A percentile compares a stretch with the other conserved stretches of the same genome.
These are phyloP conservation scores for Urtica urens DNA, from an alignment of 306 rosid species.

Conservation along the genomic window DNA sequence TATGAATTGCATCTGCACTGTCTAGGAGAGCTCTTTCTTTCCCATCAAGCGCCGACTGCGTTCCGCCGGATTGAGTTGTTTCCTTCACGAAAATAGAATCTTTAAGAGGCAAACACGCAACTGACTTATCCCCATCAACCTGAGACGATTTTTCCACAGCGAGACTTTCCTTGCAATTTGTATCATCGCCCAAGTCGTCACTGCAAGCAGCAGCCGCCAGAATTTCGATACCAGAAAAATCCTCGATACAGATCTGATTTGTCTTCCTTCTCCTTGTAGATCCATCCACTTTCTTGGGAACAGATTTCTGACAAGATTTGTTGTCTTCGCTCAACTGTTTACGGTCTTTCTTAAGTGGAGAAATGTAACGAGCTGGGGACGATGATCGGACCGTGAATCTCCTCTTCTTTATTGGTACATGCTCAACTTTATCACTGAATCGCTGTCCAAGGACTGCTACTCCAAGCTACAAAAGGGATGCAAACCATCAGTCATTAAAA, in stretches of 20 bases:
- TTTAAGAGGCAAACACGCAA: no score
- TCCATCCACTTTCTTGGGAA: conserved; percentile 10
- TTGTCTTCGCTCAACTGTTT: conserved; percentile 1
- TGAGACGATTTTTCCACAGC: conserved; percentile 5
- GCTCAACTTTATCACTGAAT: conserved; percentile 27
- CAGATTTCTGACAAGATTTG: conserved; percentile 5
- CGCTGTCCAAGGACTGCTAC: conserved; percentile 30
- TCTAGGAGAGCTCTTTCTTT: conserved; percentile 1
- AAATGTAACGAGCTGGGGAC: conserved; percentile 14
- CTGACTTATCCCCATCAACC: not conserved
- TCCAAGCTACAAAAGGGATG: conserved; percentile 18
- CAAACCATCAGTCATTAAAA: not conserved
- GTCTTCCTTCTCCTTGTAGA: conserved; percentile 5
- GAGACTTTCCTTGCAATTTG: not conserved
- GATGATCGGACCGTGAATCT: conserved; percentile 23
- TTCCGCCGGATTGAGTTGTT: no score
- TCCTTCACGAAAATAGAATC: no score
- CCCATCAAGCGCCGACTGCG: no score
- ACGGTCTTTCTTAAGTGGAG: conserved; percentile 5
- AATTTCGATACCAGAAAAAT: conserved; percentile 33
- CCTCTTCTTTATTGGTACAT: conserved; percentile 31
- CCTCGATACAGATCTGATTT: conserved; percentile 9
- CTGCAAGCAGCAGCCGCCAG: conserved; percentile 29
- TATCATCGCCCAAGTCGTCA: conserved; percentile 18
- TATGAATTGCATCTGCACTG: not conserved